Evolutionary conservation across 2,329 filamentous ascomycete genomes (phyloP).

Genomic region (Beauveria asiatica): DNA sequence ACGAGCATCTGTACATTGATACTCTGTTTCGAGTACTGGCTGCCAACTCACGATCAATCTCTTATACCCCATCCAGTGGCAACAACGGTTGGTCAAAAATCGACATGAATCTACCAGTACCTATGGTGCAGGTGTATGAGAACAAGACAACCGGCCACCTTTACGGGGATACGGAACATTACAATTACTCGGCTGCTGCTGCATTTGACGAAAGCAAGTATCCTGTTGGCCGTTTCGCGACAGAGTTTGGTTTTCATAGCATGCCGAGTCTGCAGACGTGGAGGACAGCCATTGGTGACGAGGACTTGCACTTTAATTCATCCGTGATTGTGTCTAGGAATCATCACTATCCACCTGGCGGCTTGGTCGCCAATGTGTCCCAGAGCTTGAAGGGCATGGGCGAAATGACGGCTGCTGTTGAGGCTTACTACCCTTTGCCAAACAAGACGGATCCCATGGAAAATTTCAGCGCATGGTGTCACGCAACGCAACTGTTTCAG

Average conservation of each 20-base stretch:
- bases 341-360: constrained; percentile 38
- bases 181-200: neutral
- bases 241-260: constrained; percentile 9
- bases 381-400: constrained; percentile 30
- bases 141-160: constrained; percentile 4
- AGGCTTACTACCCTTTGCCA: constrained; percentile 48
- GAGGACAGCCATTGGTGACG: neutral
- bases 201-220: constrained; percentile 2
- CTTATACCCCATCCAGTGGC: constrained; percentile 8
- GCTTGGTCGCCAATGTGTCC: neutral
- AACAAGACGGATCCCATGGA: constrained; percentile 42
- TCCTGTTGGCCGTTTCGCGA: constrained; percentile 7
- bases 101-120: constrained; percentile 2
- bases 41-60: constrained; percentile 7
- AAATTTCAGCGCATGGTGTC: constrained; percentile 55
- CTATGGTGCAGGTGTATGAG: constrained; percentile 8
- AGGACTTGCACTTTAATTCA: constrained; percentile 11
- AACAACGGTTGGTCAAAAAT: constrained; percentile 9
- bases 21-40: constrained; percentile 4
- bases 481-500: constrained; percentile 56
- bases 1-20: constrained; percentile 9
- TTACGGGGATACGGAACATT: constrained; percentile 9
- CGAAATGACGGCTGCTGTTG: constrained; percentile 50
- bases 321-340: constrained; percentile 25
- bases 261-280: constrained; percentile 10